Base-by-base conservation (phyloP, 1,284 basidiomycete genomes). In the Hypsizygus ulmarius region DNA sequence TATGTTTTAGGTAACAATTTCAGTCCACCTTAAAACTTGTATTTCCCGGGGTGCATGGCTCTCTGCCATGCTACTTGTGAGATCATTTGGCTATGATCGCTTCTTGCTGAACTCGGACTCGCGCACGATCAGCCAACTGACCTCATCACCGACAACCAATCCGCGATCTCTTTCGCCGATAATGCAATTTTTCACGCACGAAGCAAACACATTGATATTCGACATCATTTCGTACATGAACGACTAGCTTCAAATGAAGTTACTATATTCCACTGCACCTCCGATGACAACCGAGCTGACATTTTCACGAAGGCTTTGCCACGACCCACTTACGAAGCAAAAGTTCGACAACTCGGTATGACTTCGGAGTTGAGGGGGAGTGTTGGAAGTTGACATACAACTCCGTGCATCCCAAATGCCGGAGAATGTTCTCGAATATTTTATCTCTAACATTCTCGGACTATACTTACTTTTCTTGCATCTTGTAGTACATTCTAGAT, bases 1-100 rank as follows among this genome's bases (percentile, higher is more conserved):
- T n/a, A n/a, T n/a, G n/a, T n/a, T n/a, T n/a, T n/a, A n/a, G n/a
- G n/a, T n/a, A n/a, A n/a, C n/a, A n/a, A n/a, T n/a, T n/a, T n/a
- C n/a, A n/a, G n/a, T n/a, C n/a, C n/a, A n/a, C n/a, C n/a, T n/a
- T n/a, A n/a, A n/a, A n/a, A n/a, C n/a, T n/a, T n/a, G n/a, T n/a
- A n/a, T n/a, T n/a, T n/a, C n/a, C n/a, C n/a, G n/a, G n/a, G n/a
- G 33, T 53, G 50, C 32, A 53, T 53, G 45, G 48, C 52, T 10
- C 36, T 43, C 8, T 33, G 52, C 32, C 52, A 43, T 16, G 32
- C 49, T 3, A 50, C 49, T 8, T n/a, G 41, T 8, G 33, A 53
- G 36, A 37, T 41, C 12, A 11, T 45, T 0, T 53, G 52, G 52
- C 19, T 53, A 2, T 6, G 38, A 3, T 27, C 40, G 10, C 29